Base-by-base conservation (phyloP, 805 yeast genomes). In the Tetrapisispora namnaoensis region DNA sequence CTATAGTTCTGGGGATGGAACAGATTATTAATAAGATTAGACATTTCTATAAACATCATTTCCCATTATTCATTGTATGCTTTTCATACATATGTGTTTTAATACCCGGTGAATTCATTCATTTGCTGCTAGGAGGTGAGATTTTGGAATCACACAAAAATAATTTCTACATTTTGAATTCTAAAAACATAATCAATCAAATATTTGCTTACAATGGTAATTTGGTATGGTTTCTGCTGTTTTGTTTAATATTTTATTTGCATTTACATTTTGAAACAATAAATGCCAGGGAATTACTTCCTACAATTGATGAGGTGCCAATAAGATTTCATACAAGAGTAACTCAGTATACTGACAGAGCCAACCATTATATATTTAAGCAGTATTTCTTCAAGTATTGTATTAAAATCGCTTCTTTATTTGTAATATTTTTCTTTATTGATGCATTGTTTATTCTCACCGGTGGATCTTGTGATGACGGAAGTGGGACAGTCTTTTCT, bases 201-300 rank as follows among this genome's bases (percentile, higher is more conserved):
- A 44, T 67, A n/a, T 67, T 69, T 53, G 72, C 72, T 22, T 67
- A 68, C 42, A 56, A 57, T 8, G 73, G 72, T 2, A 68, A 67
- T 38, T 28, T 49, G 18, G 50, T 63, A 28, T 65, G 66, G 65
- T 44, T 55, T 2, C 21, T 56, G 0, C 40, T 67, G 10, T 67
- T 68, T 43, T 21, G 50, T 1, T 36, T 52, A 5, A 18, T 67
- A 11, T 56, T 61, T 14, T 35, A 48, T 7, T 46, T 58, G 20
- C 61, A 62, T 16, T 43, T 58, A 1, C 48, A 54, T 18, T 17
- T 56, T 3, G 49, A 49, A 21, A 24, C 50, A 18, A n/a, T 42
- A 2, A 45, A 38, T 7, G 38, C 49, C 28, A 39, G 44, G 14
- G 52, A 51, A 16, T 30, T 51, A 2, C 44, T 61, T 21, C 46